Conservation (phyloP, 495 filamentous ascomycete genomes). For the Hypoxylon fragiforme region DNA sequence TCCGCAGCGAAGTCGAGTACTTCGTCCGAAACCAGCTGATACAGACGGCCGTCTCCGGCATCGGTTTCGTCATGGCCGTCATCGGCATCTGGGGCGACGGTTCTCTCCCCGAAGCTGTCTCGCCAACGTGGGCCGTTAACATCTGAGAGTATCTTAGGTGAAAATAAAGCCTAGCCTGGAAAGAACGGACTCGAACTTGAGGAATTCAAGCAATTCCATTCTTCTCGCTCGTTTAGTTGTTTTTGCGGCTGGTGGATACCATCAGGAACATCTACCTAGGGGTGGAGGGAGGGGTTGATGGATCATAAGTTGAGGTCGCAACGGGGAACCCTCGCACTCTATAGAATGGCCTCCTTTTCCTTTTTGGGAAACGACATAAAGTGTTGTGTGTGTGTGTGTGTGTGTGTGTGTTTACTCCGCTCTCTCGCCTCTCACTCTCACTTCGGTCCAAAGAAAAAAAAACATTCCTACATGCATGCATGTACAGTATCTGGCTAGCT, state of each 20-base stretch:
- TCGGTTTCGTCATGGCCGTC: constrained; percentile 74
- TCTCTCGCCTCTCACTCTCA: constrained; percentile 23
- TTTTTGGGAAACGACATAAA: too few species aligned
- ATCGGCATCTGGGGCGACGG: constrained; percentile 90
- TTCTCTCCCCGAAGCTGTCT: too few species aligned
- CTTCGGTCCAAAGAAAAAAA: too few species aligned
- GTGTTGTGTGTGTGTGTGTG: too few species aligned
- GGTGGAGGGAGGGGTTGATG: too few species aligned
- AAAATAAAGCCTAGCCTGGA: too few species aligned
- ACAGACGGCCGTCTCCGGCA: constrained; percentile 61
- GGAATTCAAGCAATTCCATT: constrained; percentile 7
- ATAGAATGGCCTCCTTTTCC: constrained; percentile 6
- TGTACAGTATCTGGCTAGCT: constrained; percentile 14
- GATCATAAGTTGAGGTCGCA: too few species aligned
- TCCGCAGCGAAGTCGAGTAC: constrained; percentile 68
- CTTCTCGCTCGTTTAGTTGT: constrained; percentile 21
- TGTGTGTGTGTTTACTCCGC: constrained; percentile 18
- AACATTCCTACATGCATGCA: background rate
- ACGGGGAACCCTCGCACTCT: constrained; percentile 5
- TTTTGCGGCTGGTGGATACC: constrained; percentile 2
- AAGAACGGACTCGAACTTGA: background rate
- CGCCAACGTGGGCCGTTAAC: constrained; percentile 6
- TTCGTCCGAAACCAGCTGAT: constrained; percentile 64
- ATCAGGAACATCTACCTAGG: background rate
- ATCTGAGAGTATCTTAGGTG: too few species aligned